Base-by-base conservation (phyloP, 2,329 filamentous ascomycete species). In the Venturia oleaginea region DNA sequence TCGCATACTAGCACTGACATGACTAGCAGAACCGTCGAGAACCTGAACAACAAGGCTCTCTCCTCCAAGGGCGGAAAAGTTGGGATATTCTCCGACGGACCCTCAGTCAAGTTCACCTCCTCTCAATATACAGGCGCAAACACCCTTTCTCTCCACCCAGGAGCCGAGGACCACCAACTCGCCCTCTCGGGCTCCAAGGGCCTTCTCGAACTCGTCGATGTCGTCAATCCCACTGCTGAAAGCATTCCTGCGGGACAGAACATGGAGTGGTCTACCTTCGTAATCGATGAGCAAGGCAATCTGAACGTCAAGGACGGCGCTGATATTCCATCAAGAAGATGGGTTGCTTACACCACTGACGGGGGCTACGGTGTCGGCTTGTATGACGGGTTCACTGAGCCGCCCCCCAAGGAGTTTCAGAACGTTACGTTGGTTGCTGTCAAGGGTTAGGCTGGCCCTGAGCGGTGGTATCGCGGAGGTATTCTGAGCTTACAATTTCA, bases 251-350 rank as follows among this genome's bases (percentile, higher is more conserved):
- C 62, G 17, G 70, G 72, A 19, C 67, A 69, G 60, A 48, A 70
- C 62, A 71, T 72, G 67, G 71, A 73, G 60, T 72, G 71, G 71
- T 69, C 67, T 19, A 71, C 70, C 1, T 73, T 73, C 63, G 72
- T 71, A 1, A 68, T 68, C 61, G 69, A 72, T 34, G 68, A 67
- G 42, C 69, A 70, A 24, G 62, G 62, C 30, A 67, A 70, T 24
- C 54, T 73, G 3, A 68, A 68, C 15, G 69, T 73, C 5, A 71
- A 69, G 51, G 71, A 73, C 65, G 71, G 72, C 13, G 70, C 68
- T 55, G 67, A 68, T 8, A 61, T 71, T 59, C 68, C 66, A 13
- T 70, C 67, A 54, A 66, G 71, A 24, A 71, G 69, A 3, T 73
- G 71, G 65, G 71, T 69, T 30, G 70, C 67, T 5, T 64, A 38